Evolutionary conservation across 768 basidiomycete species (phyloP), one percentile per base, ranked within the genome.

Genomic region (Tulasnella sp.): DNA sequence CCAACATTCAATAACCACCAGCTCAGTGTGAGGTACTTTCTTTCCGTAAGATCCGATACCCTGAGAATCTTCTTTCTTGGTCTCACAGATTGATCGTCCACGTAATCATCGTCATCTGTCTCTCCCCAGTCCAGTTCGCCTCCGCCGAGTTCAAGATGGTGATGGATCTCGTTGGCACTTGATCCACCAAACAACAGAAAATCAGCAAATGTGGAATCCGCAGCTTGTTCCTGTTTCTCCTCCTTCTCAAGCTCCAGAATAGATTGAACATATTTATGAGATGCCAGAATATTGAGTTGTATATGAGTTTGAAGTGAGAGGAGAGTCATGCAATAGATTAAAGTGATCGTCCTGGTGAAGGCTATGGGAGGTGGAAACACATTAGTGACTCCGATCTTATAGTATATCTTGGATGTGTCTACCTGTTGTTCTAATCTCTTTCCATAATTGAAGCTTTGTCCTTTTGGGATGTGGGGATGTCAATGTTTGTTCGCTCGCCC

Each of bases 1-100:
- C 92, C 90, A 3, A 89, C 82, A 61, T 95, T 81, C 49, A 93
- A 60, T 8, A 93, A 69, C 89, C 90, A 93, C 89, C 90, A 96
- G 33, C 80, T 85, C 58, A 92, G 74, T 0, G 84, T 88, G 44
- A 95, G 67, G 61, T 79, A 96, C 60, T 79, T 77, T 54, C 76
- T 70, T 63, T 92, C 89, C 4, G 78, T 76, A 48, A 82, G 82
- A 31, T 82, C 80, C 29, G 64, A 68, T 58, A 44, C 58, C 39
- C 34, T 50, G 47, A 34, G 56, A n/a, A 41, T 20, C 48, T 45
- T 49, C n/a, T n/a, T n/a, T n/a, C n/a, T n/a, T n/a, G n/a, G n/a
- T n/a, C 20, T 22, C 3, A 41, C 29, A 42, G 44, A 37, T 19
- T 29, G 51, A 25, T 41, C 46, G 5, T 80, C 65, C 19, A 60